Evolutionary conservation across 1,284 basidiomycete species (phyloP).

Genomic region (Ustilago nuda): DNA sequence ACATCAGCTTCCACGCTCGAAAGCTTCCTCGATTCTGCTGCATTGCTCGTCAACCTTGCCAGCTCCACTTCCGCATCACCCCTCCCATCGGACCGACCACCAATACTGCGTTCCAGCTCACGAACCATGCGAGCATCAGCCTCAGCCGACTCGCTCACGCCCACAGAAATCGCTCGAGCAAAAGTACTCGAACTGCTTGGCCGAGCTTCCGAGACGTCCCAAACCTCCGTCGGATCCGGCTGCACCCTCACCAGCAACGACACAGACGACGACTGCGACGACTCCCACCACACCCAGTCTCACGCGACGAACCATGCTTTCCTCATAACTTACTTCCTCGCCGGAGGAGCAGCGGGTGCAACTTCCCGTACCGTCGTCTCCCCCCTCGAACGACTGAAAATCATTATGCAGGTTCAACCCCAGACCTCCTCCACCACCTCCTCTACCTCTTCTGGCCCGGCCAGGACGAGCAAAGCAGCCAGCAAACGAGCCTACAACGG

Average conservation of each 20-base stretch:
- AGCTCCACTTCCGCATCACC: background rate
- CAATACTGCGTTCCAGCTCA: conserved; percentile 26
- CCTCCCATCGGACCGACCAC: conserved; percentile 12
- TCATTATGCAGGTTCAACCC: conserved; percentile 78
- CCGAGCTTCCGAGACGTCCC: background rate
- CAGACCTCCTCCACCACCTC: conserved; percentile 19
- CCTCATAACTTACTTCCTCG: conserved; percentile 72
- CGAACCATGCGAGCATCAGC: background rate
- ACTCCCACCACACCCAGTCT: background rate
- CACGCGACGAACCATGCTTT: conserved; percentile 46
- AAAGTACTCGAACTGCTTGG: conserved; percentile 30
- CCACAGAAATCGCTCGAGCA: conserved; percentile 34
- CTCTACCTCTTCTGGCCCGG: background rate
- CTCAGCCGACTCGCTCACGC: conserved; percentile 3
- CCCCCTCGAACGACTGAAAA: conserved; percentile 90
- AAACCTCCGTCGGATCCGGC: background rate
- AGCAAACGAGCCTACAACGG: conserved; percentile 61
- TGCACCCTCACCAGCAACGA: background rate
- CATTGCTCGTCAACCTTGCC: conserved; percentile 17
- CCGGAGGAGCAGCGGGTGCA: conserved; percentile 75
- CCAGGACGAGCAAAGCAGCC: background rate
- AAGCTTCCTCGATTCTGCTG: conserved; percentile 30
- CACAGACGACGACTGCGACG: background rate
- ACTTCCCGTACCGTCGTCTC: conserved; percentile 90
- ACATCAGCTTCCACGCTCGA: conserved; percentile 47